These are phyloP conservation scores for Cylindrotheca closterium DNA, from an alignment of 108 stramenopile species.

Conservation along the genomic window DNA sequence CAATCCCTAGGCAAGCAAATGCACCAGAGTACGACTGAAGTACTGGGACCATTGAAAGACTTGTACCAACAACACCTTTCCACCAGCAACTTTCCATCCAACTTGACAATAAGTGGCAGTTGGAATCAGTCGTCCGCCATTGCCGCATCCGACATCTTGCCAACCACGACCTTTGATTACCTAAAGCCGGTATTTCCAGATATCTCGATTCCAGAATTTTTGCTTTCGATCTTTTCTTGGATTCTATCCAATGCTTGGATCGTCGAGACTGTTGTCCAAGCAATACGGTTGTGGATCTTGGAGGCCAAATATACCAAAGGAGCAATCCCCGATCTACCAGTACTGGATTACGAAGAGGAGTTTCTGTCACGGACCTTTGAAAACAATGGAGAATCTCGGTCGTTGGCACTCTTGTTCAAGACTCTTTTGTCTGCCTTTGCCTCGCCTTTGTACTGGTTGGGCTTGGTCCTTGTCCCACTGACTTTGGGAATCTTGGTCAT, in stretches of 20 bases:
- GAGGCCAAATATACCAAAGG: constrained; percentile 19
- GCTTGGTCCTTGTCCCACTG: constrained; percentile 14
- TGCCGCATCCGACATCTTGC: background rate
- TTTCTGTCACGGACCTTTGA: constrained; percentile 9
- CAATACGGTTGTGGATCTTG: constrained; percentile 31
- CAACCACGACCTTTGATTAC: constrained; percentile 31
- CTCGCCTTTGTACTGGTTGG: constrained; percentile 19
- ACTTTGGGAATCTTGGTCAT: constrained; percentile 5
- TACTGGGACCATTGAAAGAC: constrained; percentile 1
- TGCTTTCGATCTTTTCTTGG: constrained; percentile 5
- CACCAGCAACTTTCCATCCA: background rate
- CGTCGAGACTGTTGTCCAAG: constrained; percentile 43
- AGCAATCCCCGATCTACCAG: constrained; percentile 36
- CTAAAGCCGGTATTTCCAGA: constrained; percentile 23
- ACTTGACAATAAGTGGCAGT: background rate
- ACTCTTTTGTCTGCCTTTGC: constrained; percentile 13
- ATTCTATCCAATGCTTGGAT: constrained; percentile 24
- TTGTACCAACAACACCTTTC: background rate
- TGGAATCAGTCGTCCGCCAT: background rate
- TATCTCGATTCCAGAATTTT: constrained; percentile 22
- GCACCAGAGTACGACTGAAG: background rate
- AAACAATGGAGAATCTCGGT: constrained; percentile 3
- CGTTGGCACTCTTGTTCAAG: constrained; percentile 7
- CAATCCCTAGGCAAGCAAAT: background rate
- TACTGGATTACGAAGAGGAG: constrained; percentile 25